Evolutionary conservation across 495 filamentous ascomycete species (phyloP).

Genomic region (Corynascus novoguineensis): DNA sequence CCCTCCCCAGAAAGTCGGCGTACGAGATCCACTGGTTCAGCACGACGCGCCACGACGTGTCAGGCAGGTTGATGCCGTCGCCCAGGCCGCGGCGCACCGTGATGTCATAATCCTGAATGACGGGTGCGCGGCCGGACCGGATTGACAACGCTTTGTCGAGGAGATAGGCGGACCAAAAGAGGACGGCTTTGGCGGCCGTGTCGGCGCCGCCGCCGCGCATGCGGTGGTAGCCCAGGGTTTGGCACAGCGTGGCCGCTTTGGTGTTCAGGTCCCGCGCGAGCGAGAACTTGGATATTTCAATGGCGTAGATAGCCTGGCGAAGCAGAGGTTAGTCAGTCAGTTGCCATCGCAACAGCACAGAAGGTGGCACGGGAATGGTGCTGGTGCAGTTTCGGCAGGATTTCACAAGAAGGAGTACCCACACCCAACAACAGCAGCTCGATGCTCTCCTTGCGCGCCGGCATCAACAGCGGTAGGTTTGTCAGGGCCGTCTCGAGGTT

Average conservation of each 20-base stretch:
- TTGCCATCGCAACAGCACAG: too few relatives aligned
- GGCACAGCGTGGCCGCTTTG: slow-evolving; percentile 54
- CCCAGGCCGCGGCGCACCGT: slow-evolving; percentile 38
- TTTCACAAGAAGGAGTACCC: background rate
- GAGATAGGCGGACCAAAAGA: slow-evolving; percentile 63
- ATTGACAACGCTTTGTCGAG: slow-evolving; percentile 57
- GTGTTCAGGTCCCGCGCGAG: slow-evolving; percentile 58
- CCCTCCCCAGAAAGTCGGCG: slow-evolving; percentile 51
- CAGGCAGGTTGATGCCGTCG: slow-evolving; percentile 27
- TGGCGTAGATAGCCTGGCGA: slow-evolving; percentile 44
- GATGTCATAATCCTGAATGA: slow-evolving; percentile 62
- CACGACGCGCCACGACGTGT: slow-evolving; percentile 31
- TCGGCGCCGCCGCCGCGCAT: slow-evolving; percentile 28
- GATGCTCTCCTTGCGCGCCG: slow-evolving; percentile 52
- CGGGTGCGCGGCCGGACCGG: slow-evolving; percentile 56
- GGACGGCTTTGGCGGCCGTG: slow-evolving; percentile 34
- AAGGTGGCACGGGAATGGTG: background rate
- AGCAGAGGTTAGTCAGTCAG: too few relatives aligned
- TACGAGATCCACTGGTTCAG: slow-evolving; percentile 48
- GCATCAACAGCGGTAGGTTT: slow-evolving; percentile 54
- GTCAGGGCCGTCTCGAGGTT: slow-evolving; percentile 57
- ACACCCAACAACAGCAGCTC: slow-evolving; percentile 56
- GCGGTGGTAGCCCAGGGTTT: slow-evolving; percentile 61
- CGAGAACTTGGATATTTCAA: slow-evolving; percentile 59
- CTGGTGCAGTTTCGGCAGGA: background rate